Conservation (phyloP, 179 eudicot species). For the Vitellaria paradoxa region DNA sequence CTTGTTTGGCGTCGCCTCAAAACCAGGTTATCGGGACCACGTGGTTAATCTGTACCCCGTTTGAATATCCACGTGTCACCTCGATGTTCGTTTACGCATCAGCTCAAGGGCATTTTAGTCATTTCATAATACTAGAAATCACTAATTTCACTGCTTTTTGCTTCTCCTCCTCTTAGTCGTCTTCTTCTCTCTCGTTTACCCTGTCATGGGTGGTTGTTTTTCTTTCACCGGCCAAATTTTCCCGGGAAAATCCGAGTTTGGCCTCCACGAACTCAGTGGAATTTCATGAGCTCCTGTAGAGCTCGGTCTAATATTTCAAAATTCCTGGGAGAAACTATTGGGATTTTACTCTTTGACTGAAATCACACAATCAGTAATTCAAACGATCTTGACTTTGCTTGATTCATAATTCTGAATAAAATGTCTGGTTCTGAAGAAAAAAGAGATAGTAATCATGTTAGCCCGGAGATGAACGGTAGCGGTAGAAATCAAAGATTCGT, state of each 20-base stretch:
- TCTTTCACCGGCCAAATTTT: neutral
- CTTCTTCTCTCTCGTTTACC: neutral
- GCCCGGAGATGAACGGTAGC: neutral
- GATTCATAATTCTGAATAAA: neutral
- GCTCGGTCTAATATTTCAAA: neutral
- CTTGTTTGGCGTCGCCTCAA: conserved; percentile 8
- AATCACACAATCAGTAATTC: neutral
- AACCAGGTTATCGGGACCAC: conserved; percentile 25
- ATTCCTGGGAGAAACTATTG: neutral
- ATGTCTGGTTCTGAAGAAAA: conserved; percentile 21
- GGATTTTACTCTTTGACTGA: neutral
- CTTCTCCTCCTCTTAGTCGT: neutral
- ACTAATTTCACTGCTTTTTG: conserved; percentile 1
- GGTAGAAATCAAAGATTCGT: conserved; percentile 19
- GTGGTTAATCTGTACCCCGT: conserved; percentile 15
- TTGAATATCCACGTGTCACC: conserved; percentile 34
- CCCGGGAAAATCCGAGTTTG: neutral
- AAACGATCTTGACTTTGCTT: neutral
- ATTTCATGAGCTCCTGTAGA: neutral
- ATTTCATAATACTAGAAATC: neutral
- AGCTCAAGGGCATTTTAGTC: conserved; percentile 18
- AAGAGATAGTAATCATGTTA: neutral
- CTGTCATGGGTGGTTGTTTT: conserved; percentile 11
- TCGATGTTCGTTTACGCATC: neutral
- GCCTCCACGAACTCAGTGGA: neutral